Evolutionary conservation across 2,329 filamentous ascomycete genomes (phyloP).

Genomic region (Ceratocystis variospora): DNA sequence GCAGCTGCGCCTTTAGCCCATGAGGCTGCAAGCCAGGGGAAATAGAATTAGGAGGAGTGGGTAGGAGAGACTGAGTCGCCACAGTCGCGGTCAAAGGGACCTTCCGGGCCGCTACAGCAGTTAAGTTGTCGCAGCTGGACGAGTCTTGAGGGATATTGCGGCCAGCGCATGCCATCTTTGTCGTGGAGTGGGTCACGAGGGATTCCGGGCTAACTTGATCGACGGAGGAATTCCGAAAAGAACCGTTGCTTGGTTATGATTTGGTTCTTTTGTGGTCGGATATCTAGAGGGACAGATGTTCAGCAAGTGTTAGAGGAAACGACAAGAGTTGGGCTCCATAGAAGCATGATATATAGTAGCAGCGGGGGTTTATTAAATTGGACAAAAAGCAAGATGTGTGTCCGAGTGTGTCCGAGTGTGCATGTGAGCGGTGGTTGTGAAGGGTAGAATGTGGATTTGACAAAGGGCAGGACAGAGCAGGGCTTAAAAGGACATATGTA

Average conservation of each 20-base stretch:
- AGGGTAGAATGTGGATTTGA: background rate
- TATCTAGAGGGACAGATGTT: too few relatives aligned
- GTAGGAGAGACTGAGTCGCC: slow-evolving; percentile 50
- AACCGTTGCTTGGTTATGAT: background rate
- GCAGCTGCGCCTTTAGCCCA: slow-evolving; percentile 56
- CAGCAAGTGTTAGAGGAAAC: too few relatives aligned
- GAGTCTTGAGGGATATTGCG: slow-evolving; percentile 52
- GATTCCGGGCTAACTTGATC: background rate
- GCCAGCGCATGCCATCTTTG: slow-evolving; percentile 42
- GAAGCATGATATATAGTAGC: too few relatives aligned
- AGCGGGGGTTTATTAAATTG: too few relatives aligned
- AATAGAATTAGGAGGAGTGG: slow-evolving; percentile 89
- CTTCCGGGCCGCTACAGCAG: slow-evolving; percentile 56
- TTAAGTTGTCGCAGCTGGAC: slow-evolving; percentile 53
- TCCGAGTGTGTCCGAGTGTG: too few relatives aligned
- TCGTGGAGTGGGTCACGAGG: background rate
- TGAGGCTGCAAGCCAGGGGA: slow-evolving; percentile 77
- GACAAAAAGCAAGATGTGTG: too few relatives aligned
- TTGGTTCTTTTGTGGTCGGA: too few relatives aligned
- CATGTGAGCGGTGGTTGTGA: background rate
- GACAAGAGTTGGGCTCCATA: too few relatives aligned
- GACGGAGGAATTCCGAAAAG: background rate
- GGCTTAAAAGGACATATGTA: background rate
- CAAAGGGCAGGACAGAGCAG: background rate
- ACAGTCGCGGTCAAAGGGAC: slow-evolving; percentile 44